These are phyloP conservation scores for Mortierella sp. DNA, from an alignment of 371 early-diverging fungal genomes.

Conservation along the genomic window DNA sequence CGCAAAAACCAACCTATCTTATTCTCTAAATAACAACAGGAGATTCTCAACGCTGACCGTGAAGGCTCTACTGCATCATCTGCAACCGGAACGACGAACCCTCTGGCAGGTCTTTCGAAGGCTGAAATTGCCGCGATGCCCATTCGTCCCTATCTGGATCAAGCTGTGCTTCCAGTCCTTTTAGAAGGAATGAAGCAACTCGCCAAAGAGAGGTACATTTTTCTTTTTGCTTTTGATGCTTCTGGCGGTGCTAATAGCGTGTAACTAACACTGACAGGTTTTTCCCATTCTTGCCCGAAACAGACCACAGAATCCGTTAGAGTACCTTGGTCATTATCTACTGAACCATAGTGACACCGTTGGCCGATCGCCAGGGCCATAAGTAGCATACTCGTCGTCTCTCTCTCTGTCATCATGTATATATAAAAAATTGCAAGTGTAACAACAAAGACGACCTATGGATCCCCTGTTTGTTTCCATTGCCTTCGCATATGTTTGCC, in stretches of 20 bases:
- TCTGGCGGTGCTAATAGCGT: not conserved
- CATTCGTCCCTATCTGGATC: slow-evolving; percentile 69
- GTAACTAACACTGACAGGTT: not conserved
- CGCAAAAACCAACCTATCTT: not conserved
- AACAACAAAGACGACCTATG: too few relatives aligned
- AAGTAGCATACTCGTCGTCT: not conserved
- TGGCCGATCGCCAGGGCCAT: slow-evolving; percentile 49
- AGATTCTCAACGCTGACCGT: slow-evolving; percentile 42
- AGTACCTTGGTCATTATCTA: slow-evolving; percentile 59
- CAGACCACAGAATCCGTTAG: slow-evolving; percentile 61
- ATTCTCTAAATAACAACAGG: slow-evolving; percentile 12
- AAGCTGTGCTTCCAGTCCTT: slow-evolving; percentile 69
- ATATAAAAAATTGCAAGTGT: too few relatives aligned
- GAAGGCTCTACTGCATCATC: slow-evolving; percentile 41
- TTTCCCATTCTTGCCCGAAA: not conserved
- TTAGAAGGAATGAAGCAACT: slow-evolving; percentile 73
- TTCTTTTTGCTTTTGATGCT: not conserved
- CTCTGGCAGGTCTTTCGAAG: slow-evolving; percentile 38
- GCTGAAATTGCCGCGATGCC: slow-evolving; percentile 53
- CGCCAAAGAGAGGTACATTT: slow-evolving; percentile 66
- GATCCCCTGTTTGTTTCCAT: too few relatives aligned
- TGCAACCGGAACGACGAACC: slow-evolving; percentile 27
- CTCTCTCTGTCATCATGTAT: not conserved
- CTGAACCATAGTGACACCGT: slow-evolving; percentile 51
- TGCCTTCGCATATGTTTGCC: too few relatives aligned